Evolutionary conservation across 164 flowering plant genomes (phyloP).

Genomic region (Vitis amurensis): DNA sequence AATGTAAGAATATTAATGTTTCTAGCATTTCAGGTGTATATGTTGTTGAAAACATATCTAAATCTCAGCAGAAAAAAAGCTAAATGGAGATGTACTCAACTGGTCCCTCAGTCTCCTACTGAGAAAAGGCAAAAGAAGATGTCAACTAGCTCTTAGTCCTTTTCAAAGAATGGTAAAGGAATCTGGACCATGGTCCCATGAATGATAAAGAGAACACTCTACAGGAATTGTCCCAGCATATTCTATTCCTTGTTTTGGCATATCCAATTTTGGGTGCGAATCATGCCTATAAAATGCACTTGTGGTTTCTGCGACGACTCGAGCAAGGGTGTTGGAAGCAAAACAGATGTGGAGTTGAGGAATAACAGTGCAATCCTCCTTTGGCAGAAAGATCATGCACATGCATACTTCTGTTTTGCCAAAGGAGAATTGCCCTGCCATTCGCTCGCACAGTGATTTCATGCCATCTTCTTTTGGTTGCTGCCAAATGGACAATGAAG

Average conservation of each 20-base stretch:
- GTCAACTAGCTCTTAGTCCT: background rate
- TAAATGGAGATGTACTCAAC: too few species aligned
- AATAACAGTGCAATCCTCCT: conserved; percentile 54
- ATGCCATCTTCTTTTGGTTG: too few species aligned
- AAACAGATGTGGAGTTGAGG: conserved; percentile 18
- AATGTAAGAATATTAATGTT: too few species aligned
- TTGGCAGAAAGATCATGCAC: conserved; percentile 35
- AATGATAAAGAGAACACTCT: background rate
- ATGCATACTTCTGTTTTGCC: conserved; percentile 23
- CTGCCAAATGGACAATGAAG: too few species aligned
- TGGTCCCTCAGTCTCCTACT: too few species aligned
- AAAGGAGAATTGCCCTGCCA: conserved; percentile 66
- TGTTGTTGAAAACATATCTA: too few species aligned
- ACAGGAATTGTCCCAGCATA: conserved; percentile 17
- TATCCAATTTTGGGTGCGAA: conserved; percentile 25
- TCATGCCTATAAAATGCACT: conserved; percentile 1
- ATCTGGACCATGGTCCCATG: conserved; percentile 5
- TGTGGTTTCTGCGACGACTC: background rate
- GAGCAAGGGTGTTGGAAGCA: background rate
- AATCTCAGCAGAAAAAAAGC: too few species aligned
- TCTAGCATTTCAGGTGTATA: too few species aligned
- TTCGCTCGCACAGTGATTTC: conserved; percentile 25
- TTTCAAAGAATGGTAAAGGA: background rate
- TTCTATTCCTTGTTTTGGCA: conserved; percentile 13
- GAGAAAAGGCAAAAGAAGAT: conserved; percentile 6